A percentile compares a stretch with the other conserved stretches of the same genome.
phyloP scores from a whole-genome alignment of 805 yeast genomes.

The Wickerhamiella allomyrinae region DNA sequence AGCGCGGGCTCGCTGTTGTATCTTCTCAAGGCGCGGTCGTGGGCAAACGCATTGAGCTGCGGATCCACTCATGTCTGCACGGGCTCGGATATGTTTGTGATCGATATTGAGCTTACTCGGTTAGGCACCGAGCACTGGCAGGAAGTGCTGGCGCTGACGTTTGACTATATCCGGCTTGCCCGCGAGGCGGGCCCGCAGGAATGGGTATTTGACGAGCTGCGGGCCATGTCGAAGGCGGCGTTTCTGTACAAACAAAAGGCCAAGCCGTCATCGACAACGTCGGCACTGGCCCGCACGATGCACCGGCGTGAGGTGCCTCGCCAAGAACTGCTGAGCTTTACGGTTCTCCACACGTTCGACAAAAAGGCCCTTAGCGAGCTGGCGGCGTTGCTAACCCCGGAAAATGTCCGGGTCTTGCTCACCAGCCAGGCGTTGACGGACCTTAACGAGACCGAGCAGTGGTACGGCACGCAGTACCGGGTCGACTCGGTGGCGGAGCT shows the following conservation, averaged over 20 bases:
- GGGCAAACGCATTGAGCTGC: constrained; percentile 68
- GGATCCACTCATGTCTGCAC: constrained; percentile 44
- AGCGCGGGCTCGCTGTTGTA: constrained; percentile 71
- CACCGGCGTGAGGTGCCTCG: constrained; percentile 51
- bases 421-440: constrained; percentile 39
- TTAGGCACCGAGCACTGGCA: constrained; percentile 49
- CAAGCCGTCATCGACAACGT: constrained; percentile 58
- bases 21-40: constrained; percentile 52
- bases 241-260: constrained; percentile 73
- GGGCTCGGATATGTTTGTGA: constrained; percentile 52
- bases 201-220: constrained; percentile 70
- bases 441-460: constrained; percentile 44
- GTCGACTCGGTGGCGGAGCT: constrained; percentile 31
- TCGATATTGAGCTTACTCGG: constrained; percentile 64
- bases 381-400: constrained; percentile 35
- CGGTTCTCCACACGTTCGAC: constrained; percentile 45
- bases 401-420: constrained; percentile 47
- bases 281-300: constrained; percentile 45
- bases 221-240: constrained; percentile 48
- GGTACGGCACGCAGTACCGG: constrained; percentile 83
- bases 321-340: constrained; percentile 42
- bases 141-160: constrained; percentile 41
- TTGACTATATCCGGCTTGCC: constrained; percentile 62
- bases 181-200: constrained; percentile 45
- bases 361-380: constrained; percentile 38